Evolutionary conservation across 2,329 filamentous ascomycete species (phyloP), one percentile per base, ranked within the genome.

Genomic region (Stachybotrys chlorohalonatus): DNA sequence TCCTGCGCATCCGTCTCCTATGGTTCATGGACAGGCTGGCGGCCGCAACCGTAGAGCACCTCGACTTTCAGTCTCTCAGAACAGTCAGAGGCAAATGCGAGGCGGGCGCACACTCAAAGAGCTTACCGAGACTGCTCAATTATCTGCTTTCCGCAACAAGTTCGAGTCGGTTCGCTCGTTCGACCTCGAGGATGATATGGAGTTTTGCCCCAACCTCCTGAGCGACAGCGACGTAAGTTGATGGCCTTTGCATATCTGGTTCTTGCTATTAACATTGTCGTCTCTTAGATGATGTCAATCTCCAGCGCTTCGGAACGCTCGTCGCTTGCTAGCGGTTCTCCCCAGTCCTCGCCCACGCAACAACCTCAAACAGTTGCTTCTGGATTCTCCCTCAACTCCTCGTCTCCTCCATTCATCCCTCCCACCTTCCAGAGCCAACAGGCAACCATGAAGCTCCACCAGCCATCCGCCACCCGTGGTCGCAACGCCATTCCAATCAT

Each of bases 401-500:
- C 80, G 31, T 86, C 86, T 51, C 84, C 86, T 47, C 78, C 84
- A 32, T 86, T 85, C 64, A 77, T 84, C 54, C 82, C 86, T 53
- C 80, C 85, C 39, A 73, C 78, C 63, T 88, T 82, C 72, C 85
- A 88, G 65, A 79, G 75, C 70, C 86, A 84, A 64, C 83, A 79
- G 57, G 73, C 75, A 58, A 84, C 73, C 78, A 64, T 93, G 64
- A 96, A 95, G 76, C 79, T 95, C 59, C 90, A 96, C 74, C 93
- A 96, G 77, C 90, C 92, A 57, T 81, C 92, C 58, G 90, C 92
- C 58, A 90, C 92, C 60, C 89, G 94, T 63, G 84, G 87, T 56
- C 90, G 91, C 73, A 97, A 96, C 72, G 90, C 94, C 66, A 97
- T 97, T 62, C 93, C 93, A 56, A 99, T 99, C 70, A 90, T 97